Percentiles rank a stretch among this genome's conserved stretches.
phyloP scores from a whole-genome alignment of 306 rosid species.

The Rubus idaeus region DNA sequence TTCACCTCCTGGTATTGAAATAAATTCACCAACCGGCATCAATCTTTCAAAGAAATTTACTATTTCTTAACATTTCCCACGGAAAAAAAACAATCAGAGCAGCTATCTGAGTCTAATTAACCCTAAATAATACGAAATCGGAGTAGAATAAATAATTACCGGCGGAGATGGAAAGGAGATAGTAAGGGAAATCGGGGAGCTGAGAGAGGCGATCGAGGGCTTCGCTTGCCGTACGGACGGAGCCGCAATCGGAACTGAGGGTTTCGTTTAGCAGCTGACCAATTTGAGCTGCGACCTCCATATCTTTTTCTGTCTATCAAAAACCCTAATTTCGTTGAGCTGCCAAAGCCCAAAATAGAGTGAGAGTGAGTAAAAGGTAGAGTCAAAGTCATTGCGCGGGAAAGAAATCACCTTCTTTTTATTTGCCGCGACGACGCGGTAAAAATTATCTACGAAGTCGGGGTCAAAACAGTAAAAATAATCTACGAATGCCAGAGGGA shows the following conservation, averaged over 20 bases:
- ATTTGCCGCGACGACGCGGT: not conserved
- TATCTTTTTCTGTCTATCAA: not conserved
- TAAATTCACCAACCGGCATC: not conserved
- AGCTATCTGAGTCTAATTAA: not conserved
- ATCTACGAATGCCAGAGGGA: not conserved
- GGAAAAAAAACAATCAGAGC: not conserved
- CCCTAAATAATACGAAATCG: not conserved
- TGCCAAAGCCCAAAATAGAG: not conserved
- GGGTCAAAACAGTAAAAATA: not conserved
- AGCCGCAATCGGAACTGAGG: slow-evolving; percentile 48
- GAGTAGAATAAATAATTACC: slow-evolving; percentile 28
- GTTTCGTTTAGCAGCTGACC: slow-evolving; percentile 57
- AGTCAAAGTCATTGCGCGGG: slow-evolving; percentile 52
- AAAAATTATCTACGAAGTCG: not conserved
- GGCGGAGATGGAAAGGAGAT: slow-evolving; percentile 55
- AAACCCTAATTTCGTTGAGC: slow-evolving; percentile 47
- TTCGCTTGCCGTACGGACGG: slow-evolving; percentile 51
- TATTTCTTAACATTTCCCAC: not conserved
- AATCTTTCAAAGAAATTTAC: not conserved
- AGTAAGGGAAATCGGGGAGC: slow-evolving; percentile 54
- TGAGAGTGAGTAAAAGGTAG: not conserved
- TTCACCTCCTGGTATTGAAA: slow-evolving; percentile 44
- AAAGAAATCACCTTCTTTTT: slow-evolving; percentile 7
- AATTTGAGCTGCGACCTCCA: slow-evolving; percentile 50
- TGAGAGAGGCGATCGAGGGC: slow-evolving; percentile 62